Evolutionary conservation across 2,329 filamentous ascomycete species (phyloP), one percentile per base, ranked within the genome.

Genomic region (Pseudocercospora vitis): DNA sequence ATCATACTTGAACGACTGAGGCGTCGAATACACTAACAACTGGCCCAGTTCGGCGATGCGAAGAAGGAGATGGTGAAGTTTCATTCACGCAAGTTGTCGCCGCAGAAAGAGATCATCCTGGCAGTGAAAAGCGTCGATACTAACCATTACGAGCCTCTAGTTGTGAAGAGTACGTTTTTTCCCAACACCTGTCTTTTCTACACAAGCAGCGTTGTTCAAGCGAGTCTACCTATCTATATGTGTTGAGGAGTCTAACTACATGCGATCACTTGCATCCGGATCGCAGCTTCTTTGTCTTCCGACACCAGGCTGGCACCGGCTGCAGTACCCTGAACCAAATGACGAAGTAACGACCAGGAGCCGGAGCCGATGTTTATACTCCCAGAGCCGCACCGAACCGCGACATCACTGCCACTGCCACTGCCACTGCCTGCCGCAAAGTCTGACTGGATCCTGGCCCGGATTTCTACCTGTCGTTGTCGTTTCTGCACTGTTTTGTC

Each of bases 111-210:
- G 23, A 28, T 45, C 18, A 18, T 31, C 18, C 12, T 45, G 23
- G 42, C 42, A 24, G 42, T 45, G 42, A 45, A 45, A 45, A 12
- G 16, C n/a, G 16, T 28, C 42, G 42, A 45, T 29, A 31, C 42
- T 45, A 45, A 45, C 29, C 42, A 16, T 19, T 29, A 14, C 14
- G 8, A 14, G 12, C 23, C 18, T 45, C 42, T 45, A 45, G 42
- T 45, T 19, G 42, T 31, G 4, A 45, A 45, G 42, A 45, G 42
- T 45, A 45, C 42, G 42, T 45, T 14, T 24, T 14, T 31, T 45
- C 3, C n/a, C 18, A 31, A 31, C n/a, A n/a, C 42, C 24, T 45
- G 42, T 45, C 42, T 45, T 31, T 45, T 45, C 42, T 45, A 45
- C 42, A 45, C 42, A 28, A 45, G 42, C 42, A 45, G 42, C 24